Conservation (phyloP, 192 early-diverging fungal genomes). For the Allomyces arbusculus region DNA sequence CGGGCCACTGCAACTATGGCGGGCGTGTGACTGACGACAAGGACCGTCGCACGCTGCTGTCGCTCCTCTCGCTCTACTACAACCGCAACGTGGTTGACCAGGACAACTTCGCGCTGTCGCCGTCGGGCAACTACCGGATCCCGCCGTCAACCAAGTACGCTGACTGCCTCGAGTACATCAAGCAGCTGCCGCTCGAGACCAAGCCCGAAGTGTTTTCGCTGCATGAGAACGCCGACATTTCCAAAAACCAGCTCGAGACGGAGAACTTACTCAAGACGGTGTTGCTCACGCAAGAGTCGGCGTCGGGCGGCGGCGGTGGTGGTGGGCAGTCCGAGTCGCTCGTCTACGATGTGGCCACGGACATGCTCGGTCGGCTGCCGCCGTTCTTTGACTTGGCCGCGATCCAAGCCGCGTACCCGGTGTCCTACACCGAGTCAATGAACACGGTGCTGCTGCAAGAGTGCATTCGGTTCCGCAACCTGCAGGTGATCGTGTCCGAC, state of each 20-base stretch:
- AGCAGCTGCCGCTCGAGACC: conserved; percentile 31
- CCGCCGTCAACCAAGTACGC: conserved; percentile 30
- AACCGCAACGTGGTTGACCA: conserved; percentile 29
- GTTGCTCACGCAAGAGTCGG: conserved; percentile 25
- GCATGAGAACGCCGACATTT: conserved; percentile 48
- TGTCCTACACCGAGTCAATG: conserved; percentile 39
- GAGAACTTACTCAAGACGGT: conserved; percentile 29
- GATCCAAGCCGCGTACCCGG: conserved; percentile 26
- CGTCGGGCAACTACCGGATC: conserved; percentile 28
- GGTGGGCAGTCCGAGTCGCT: conserved; percentile 29
- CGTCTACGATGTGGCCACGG: conserved; percentile 31
- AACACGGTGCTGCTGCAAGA: conserved; percentile 47
- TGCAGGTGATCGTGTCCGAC: conserved; percentile 30
- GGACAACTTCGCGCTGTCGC: conserved; percentile 27
- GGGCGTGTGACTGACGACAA: conserved; percentile 45
- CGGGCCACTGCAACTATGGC: conserved; percentile 43
- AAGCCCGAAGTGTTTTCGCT: conserved; percentile 44
- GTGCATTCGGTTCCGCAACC: conserved; percentile 38
- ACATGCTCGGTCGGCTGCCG: conserved; percentile 28
- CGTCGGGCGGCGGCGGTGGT: conserved; percentile 5
- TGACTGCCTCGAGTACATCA: conserved; percentile 34
- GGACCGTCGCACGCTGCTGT: conserved; percentile 38
- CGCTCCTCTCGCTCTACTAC: conserved; percentile 31
- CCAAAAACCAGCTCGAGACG: conserved; percentile 33
- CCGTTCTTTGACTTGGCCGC: conserved; percentile 23